A percentile compares a stretch with the other conserved stretches of the same genome.
phyloP scores from a whole-genome alignment of 1,139 yeast genomes.

The Casaregolazyma suthepensis region DNA sequence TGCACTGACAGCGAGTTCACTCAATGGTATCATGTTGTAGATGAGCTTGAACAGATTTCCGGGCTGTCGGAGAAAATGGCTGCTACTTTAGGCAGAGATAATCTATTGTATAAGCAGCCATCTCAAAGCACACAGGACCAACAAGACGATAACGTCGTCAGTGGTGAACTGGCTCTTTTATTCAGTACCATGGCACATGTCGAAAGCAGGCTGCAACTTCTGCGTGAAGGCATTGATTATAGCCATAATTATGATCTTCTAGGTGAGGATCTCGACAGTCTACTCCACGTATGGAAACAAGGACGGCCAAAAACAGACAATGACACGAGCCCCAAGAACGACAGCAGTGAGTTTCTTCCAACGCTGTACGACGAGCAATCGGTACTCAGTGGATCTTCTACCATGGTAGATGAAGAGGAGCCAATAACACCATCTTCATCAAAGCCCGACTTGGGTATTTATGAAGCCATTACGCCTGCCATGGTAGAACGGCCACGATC shows the following conservation, averaged over 20 bases:
- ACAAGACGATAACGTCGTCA: constrained; percentile 7
- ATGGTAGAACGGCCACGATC: constrained; percentile 11
- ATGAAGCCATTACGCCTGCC: constrained; percentile 23
- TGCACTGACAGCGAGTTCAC: constrained; percentile 22
- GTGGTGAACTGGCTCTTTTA: constrained; percentile 20
- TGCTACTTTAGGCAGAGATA: constrained; percentile 21
- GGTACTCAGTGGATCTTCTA: neutral
- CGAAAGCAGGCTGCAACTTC: constrained; percentile 33
- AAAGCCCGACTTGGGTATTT: constrained; percentile 10
- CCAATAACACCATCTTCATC: constrained; percentile 14
- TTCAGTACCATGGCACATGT: constrained; percentile 29
- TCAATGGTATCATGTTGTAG: constrained; percentile 31
- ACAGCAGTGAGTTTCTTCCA: neutral
- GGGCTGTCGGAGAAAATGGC: constrained; percentile 27
- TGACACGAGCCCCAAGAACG: constrained; percentile 1
- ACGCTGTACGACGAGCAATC: neutral
- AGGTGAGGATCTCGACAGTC: constrained; percentile 29
- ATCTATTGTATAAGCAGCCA: constrained; percentile 7
- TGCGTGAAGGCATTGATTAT: constrained; percentile 23
- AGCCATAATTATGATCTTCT: constrained; percentile 26
- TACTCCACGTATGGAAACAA: constrained; percentile 30
- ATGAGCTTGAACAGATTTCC: constrained; percentile 26
- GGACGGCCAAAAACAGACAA: constrained; percentile 2
- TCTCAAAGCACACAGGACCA: constrained; percentile 10
- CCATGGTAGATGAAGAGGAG: constrained; percentile 4